Percentiles rank a stretch among this genome's conserved stretches.
Conservation (phyloP, 495 filamentous ascomycete genomes). For the Daldinia concentrica region DNA sequence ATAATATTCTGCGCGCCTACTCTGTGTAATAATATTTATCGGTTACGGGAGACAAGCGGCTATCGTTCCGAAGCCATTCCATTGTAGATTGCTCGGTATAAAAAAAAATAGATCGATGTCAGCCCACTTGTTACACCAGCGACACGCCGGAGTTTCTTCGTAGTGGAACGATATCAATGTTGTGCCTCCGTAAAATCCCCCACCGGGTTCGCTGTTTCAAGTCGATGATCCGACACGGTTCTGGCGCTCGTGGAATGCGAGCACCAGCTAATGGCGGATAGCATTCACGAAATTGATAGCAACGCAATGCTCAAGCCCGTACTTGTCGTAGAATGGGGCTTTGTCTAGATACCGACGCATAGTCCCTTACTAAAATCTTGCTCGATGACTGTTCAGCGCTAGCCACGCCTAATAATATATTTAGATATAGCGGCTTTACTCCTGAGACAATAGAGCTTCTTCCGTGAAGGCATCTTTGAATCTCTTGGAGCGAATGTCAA, state of each 20-base stretch:
- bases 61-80: too few relatives aligned
- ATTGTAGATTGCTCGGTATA: too few relatives aligned
- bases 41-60: too few relatives aligned
- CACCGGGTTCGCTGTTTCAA: conserved; percentile 16
- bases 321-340: not conserved
- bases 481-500: not conserved
- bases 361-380: not conserved
- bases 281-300: not conserved
- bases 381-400: not conserved
- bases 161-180: conserved; percentile 4
- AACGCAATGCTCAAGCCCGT: too few relatives aligned
- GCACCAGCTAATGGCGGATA: not conserved
- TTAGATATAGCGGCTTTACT: not conserved
- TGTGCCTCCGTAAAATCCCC: conserved; percentile 16
- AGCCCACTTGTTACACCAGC: conserved; percentile 23
- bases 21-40: too few relatives aligned
- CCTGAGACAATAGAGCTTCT: not conserved
- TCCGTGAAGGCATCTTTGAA: not conserved
- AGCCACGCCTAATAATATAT: not conserved
- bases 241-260: not conserved
- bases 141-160: conserved; percentile 7
- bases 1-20: too few relatives aligned
- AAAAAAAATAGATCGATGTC: not conserved
- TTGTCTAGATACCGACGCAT: not conserved
- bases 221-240: conserved; percentile 10